A percentile compares a stretch with the other conserved stretches of the same genome.
Evolutionary conservation across 176 grass and related monocot genomes (phyloP).

Genomic region (Cocos nucifera): DNA sequence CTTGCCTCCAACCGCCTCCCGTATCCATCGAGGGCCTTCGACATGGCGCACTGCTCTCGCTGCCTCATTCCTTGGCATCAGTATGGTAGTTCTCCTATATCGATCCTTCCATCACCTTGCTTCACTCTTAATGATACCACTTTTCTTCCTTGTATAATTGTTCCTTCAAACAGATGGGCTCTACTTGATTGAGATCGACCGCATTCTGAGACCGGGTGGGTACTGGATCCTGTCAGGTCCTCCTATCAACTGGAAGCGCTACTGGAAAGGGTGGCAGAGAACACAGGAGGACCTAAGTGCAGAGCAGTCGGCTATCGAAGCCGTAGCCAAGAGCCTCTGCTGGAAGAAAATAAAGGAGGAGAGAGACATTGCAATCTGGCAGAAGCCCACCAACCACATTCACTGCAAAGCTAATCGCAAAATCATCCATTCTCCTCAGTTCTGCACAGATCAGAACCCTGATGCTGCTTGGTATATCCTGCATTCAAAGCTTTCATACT

Average conservation of each 20-base stretch:
- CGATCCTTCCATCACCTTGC: not conserved
- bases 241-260: conserved; percentile 86
- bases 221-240: conserved; percentile 97
- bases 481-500: not conserved
- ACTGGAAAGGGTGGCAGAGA: conserved; percentile 67
- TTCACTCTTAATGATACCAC: not conserved
- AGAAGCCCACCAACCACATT: conserved; percentile 77
- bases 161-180: conserved; percentile 43
- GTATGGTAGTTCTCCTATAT: conserved; percentile 31
- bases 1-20: conserved; percentile 70
- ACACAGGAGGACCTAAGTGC: conserved; percentile 41
- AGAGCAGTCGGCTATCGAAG: conserved; percentile 69
- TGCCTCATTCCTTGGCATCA: conserved; percentile 91
- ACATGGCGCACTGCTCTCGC: conserved; percentile 93
- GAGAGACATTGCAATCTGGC: conserved; percentile 85
- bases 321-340: conserved; percentile 58
- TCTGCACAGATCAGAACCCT: conserved; percentile 46
- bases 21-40: conserved; percentile 81
- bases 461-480: conserved; percentile 68
- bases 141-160: not conserved
- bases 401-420: conserved; percentile 62
- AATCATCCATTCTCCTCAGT: conserved; percentile 40
- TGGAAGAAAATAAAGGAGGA: conserved; percentile 82
- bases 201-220: conserved; percentile 79
- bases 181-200: conserved; percentile 85